Base-by-base conservation (phyloP, 2,329 filamentous ascomycete species). In the Acrocalymma vagum region DNA sequence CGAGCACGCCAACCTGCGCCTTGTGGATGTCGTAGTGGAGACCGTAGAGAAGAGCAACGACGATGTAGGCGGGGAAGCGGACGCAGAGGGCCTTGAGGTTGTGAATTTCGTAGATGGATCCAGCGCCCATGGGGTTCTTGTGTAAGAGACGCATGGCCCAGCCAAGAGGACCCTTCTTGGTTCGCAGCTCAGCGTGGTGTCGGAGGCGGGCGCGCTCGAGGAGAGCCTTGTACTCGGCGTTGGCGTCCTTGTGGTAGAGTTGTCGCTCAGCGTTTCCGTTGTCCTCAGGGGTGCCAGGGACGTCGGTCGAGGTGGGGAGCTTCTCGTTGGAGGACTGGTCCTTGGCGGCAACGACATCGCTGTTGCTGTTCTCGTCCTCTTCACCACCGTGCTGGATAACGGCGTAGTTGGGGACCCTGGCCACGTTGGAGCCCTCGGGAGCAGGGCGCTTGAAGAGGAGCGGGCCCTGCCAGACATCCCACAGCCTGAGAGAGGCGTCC, bases 121-220 rank as follows among this genome's bases (percentile, higher is more conserved):
- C 89, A 13, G 83, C 67, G 13, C 86, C 86, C 72, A 90, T 81
- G 31, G 83, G 86, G 75, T 91, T 88, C 59, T 87, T 77, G 63
- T 83, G 86, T 14, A 92, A 83, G 34, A 78, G 82, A 55, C 88
- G 86, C 85, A 93, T 88, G 24, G 86, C 89, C 88, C 88, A 92
- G 58, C 84, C 88, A n/a, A 93, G 77, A 34, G 86, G 87, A 17
- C 88, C 86, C 2, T 73, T 72, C 42, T 77, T 78, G 67, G 80
- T 74, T 41, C 81, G 72, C 38, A 93, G 83, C 56, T 82, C 82
- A 15, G 81, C 81, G 63, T 87, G 81, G 57, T 86, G 78, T 29
- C 72, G 77, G 14, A 75, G 77, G 42, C 84, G 74, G 6, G 78
- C 82, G 41, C 83, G 70, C 4, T 72, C 77, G 38, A 85, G 63